Evolutionary conservation across 805 yeast genomes (phyloP).

Genomic region (Wickerhamiella shivajii): DNA sequence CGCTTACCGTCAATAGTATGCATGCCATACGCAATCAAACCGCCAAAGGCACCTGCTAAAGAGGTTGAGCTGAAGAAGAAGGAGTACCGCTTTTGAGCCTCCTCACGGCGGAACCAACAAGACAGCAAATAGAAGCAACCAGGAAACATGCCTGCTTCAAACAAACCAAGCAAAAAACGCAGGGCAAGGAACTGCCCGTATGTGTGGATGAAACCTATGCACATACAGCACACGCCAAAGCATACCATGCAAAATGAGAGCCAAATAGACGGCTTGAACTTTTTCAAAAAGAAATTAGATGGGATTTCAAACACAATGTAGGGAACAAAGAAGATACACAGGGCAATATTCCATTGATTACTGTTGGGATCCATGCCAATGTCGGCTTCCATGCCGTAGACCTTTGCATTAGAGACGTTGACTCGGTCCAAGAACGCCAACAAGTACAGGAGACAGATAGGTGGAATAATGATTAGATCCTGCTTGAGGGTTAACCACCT

Average conservation of each 20-base stretch:
- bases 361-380: conserved; percentile 25
- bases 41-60: conserved; percentile 27
- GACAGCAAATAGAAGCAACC: conserved; percentile 25
- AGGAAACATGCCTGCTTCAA: conserved; percentile 33
- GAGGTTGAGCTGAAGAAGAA: conserved; percentile 28
- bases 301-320: conserved; percentile 28
- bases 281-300: conserved; percentile 24
- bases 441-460: conserved; percentile 31
- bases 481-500: conserved; percentile 38
- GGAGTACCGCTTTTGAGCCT: conserved; percentile 28
- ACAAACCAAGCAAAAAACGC: conserved; percentile 29
- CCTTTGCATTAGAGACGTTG: conserved; percentile 34
- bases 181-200: conserved; percentile 24
- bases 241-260: conserved; percentile 24
- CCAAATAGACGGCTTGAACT: conserved; percentile 26
- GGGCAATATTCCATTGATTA: conserved; percentile 30
- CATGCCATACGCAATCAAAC: conserved; percentile 27
- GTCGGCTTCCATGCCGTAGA: conserved; percentile 30
- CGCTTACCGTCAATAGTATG: conserved; percentile 29
- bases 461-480: conserved; percentile 31
- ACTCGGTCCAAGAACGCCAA: conserved; percentile 34
- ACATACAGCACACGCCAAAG: conserved; percentile 25
- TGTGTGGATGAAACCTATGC: conserved; percentile 24
- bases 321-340: conserved; percentile 26
- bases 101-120: conserved; percentile 26